A percentile compares a stretch with the other conserved stretches of the same genome.
Evolutionary conservation across 1,284 basidiomycete species (phyloP).

Genomic region (Naganishia sp.): DNA sequence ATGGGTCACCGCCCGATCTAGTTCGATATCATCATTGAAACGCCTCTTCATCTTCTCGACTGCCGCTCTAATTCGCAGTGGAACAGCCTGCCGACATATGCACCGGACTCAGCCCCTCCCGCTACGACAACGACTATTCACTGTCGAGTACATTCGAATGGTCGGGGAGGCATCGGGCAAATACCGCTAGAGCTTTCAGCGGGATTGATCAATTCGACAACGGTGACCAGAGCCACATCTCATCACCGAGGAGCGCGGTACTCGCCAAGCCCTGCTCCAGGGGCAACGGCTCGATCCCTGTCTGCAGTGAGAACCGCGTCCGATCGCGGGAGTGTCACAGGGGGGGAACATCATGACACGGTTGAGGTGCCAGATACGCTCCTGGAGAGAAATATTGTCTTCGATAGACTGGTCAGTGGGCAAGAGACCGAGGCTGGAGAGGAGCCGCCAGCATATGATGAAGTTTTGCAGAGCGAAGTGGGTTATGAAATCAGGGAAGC

Average conservation of each 20-base stretch:
- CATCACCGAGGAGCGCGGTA: conserved; percentile 10
- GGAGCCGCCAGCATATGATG: conserved; percentile 64
- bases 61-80: conserved; percentile 77
- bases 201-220: conserved; percentile 23
- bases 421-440: conserved; percentile 66
- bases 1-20: conserved; percentile 44
- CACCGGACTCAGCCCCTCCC: conserved; percentile 34
- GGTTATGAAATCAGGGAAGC: conserved; percentile 6
- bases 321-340: conserved; percentile 11
- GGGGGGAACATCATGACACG: conserved; percentile 4
- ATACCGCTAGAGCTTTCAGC: conserved; percentile 16
- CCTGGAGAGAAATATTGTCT: conserved; percentile 53
- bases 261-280: conserved; percentile 25
- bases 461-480: conserved; percentile 43
- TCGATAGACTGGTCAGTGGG: conserved; percentile 62
- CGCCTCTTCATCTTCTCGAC: conserved; percentile 54
- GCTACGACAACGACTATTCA: conserved; percentile 32
- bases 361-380: conserved; percentile 46
- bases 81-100: conserved; percentile 66
- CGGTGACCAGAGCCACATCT: conserved; percentile 14
- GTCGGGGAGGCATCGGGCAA: conserved; percentile 25
- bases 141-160: conserved; percentile 44
- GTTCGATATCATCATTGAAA: conserved; percentile 82
- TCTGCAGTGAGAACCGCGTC: conserved; percentile 24
- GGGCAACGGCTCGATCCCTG: conserved; percentile 14